A percentile compares a stretch with the other conserved stretches of the same genome.
phyloP scores from a whole-genome alignment of 371 early-diverging fungal genomes.

The Lichtheimia ramosa region DNA sequence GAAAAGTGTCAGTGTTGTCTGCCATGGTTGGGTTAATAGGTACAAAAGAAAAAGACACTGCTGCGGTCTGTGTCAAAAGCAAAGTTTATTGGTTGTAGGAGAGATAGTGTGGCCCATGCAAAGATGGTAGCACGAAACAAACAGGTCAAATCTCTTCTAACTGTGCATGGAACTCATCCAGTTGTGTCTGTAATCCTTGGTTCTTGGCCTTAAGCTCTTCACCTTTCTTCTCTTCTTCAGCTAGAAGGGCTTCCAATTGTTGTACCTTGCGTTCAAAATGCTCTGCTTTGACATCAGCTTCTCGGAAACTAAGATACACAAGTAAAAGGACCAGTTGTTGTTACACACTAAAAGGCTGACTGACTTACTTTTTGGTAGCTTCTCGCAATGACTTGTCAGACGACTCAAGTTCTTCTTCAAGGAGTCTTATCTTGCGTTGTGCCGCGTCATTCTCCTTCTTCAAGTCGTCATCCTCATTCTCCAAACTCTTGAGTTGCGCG shows the following conservation, averaged over 20 bases:
- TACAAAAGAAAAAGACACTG: not conserved
- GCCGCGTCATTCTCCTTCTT: conserved; percentile 69
- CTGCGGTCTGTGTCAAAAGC: not conserved
- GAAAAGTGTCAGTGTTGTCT: too few relatives aligned
- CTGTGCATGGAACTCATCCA: conserved; percentile 69
- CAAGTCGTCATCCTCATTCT: conserved; percentile 63
- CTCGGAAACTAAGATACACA: conserved; percentile 57
- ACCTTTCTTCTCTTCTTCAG: conserved; percentile 60
- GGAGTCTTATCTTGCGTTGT: conserved; percentile 59
- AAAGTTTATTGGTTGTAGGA: not conserved
- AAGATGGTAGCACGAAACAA: conserved; percentile 35
- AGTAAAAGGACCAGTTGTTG: not conserved
- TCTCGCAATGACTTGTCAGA: conserved; percentile 68
- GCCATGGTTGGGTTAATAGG: too few relatives aligned
- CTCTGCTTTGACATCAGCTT: conserved; percentile 80
- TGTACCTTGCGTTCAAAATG: conserved; percentile 78
- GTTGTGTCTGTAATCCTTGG: conserved; percentile 57
- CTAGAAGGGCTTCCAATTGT: conserved; percentile 62
- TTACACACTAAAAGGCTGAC: not conserved
- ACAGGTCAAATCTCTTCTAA: conserved; percentile 65
- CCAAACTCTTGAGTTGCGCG: conserved; percentile 54
- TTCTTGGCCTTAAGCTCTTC: conserved; percentile 66
- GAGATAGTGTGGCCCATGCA: conserved; percentile 34
- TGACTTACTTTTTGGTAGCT: conserved; percentile 71
- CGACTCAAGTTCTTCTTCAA: conserved; percentile 70